Conservation (phyloP, 345 rosid species). For the Gossypium turneri region DNA sequence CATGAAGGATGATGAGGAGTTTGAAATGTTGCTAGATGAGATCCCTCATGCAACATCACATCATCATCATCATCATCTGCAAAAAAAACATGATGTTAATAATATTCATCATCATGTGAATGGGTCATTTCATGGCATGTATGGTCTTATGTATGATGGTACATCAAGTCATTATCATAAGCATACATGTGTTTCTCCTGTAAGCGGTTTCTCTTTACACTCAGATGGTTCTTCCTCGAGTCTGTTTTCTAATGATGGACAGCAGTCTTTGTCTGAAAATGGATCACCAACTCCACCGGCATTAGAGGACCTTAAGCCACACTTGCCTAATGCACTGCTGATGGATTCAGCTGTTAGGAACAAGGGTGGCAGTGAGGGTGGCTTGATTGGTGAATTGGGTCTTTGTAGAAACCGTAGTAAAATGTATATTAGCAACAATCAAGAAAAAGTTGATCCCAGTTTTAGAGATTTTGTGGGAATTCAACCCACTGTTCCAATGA, state of each 20-base stretch:
- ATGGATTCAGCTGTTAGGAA: slow-evolving; percentile 11
- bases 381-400: slow-evolving; percentile 24
- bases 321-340: slow-evolving; percentile 6
- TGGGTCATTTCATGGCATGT: slow-evolving; percentile 21
- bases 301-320: slow-evolving; percentile 19
- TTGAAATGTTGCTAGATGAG: slow-evolving; percentile 29
- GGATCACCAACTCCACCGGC: slow-evolving; percentile 35
- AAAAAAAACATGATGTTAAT: background rate
- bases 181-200: slow-evolving; percentile 24
- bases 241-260: slow-evolving; percentile 34
- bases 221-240: slow-evolving; percentile 34
- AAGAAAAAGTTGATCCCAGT: slow-evolving; percentile 9
- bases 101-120: background rate
- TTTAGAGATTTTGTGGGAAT: slow-evolving; percentile 10
- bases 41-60: slow-evolving; percentile 29
- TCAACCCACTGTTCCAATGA: slow-evolving; percentile 11
- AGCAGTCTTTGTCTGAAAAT: slow-evolving; percentile 32
- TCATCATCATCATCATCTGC: slow-evolving; percentile 4
- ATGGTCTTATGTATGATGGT: slow-evolving; percentile 15
- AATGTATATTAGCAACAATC: slow-evolving; percentile 17
- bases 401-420: slow-evolving; percentile 20
- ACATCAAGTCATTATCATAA: slow-evolving; percentile 13
- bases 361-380: slow-evolving; percentile 1
- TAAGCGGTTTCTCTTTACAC: slow-evolving; percentile 33
- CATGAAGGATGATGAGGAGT: slow-evolving; percentile 24